These are phyloP conservation scores for Tolypocladium sp. DNA, from an alignment of 2,329 filamentous ascomycete genomes.

Conservation along the genomic window DNA sequence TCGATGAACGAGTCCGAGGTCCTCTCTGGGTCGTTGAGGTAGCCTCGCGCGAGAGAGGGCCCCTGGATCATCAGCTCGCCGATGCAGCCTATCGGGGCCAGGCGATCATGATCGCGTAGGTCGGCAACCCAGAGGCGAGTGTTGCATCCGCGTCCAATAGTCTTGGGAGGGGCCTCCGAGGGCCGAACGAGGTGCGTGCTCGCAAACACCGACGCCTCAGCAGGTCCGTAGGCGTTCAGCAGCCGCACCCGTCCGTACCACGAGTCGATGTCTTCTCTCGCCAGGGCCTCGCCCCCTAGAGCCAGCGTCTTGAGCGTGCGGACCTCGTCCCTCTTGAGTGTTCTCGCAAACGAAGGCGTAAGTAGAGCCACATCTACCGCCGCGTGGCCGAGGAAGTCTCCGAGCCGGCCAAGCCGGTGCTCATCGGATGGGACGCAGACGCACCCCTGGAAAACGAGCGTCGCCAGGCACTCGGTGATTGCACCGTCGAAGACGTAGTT, in stretches of 20 bases:
- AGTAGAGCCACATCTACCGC: neutral
- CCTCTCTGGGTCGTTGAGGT: no score
- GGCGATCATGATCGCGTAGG: neutral
- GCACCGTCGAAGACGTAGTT: constrained; percentile 41
- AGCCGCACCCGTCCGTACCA: neutral
- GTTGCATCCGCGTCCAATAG: neutral
- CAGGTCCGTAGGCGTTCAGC: neutral
- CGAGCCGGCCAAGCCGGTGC: neutral
- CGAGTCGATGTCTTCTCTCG: neutral
- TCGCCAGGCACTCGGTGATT: constrained; percentile 17
- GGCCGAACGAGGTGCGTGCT: neutral
- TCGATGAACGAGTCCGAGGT: no score
- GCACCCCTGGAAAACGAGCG: constrained; percentile 9
- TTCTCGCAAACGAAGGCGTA: neutral
- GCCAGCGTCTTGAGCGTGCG: neutral
- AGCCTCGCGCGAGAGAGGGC: no score
- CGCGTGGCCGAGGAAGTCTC: neutral
- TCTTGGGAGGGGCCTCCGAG: neutral
- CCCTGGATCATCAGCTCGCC: no score
- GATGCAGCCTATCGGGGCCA: no score
- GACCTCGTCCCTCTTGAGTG: neutral
- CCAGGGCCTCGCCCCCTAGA: neutral
- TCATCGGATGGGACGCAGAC: constrained; percentile 6
- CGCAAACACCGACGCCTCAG: neutral
- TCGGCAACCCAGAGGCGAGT: no score